A percentile compares a stretch with the other conserved stretches of the same genome.
Conservation (phyloP, 345 rosid species). For the Laguncularia racemosa region DNA sequence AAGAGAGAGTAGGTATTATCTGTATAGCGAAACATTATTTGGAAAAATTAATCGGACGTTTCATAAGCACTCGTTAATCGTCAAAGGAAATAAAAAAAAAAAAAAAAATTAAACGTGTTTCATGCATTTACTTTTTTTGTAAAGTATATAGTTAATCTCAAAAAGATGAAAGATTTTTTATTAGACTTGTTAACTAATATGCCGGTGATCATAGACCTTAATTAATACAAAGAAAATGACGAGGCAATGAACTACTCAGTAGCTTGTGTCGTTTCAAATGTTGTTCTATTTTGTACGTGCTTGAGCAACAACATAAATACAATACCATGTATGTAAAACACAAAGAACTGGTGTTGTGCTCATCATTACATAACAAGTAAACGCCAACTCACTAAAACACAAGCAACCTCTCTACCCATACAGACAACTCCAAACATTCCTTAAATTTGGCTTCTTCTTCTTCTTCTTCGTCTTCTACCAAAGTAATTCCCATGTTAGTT, state of each 20-base stretch:
- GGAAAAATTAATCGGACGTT: too few species aligned
- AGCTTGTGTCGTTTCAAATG: constrained; percentile 7
- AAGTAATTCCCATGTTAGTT: constrained; percentile 40
- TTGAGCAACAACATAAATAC: constrained; percentile 17
- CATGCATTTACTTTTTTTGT: too few species aligned
- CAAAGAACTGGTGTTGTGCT: constrained; percentile 13
- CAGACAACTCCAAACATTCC: constrained; percentile 33
- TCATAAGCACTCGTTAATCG: too few species aligned
- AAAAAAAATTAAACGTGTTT: too few species aligned
- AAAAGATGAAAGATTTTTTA: too few species aligned
- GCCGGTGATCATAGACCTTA: too few species aligned
- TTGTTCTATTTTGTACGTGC: constrained; percentile 29
- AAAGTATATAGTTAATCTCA: too few species aligned
- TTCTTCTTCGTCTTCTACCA: constrained; percentile 8
- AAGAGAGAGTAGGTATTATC: constrained; percentile 7
- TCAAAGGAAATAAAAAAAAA: too few species aligned
- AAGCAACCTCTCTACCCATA: constrained; percentile 7
- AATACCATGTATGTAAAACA: constrained; percentile 22
- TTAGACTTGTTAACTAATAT: too few species aligned
- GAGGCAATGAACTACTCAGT: constrained; percentile 17
- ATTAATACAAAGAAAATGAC: constrained; percentile 20
- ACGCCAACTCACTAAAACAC: constrained; percentile 34
- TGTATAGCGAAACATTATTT: too few species aligned
- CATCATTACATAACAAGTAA: constrained; percentile 30
- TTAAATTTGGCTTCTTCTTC: constrained; percentile 43